Conservation (phyloP, 139 green algal species). For the Picocystis salinarum region DNA sequence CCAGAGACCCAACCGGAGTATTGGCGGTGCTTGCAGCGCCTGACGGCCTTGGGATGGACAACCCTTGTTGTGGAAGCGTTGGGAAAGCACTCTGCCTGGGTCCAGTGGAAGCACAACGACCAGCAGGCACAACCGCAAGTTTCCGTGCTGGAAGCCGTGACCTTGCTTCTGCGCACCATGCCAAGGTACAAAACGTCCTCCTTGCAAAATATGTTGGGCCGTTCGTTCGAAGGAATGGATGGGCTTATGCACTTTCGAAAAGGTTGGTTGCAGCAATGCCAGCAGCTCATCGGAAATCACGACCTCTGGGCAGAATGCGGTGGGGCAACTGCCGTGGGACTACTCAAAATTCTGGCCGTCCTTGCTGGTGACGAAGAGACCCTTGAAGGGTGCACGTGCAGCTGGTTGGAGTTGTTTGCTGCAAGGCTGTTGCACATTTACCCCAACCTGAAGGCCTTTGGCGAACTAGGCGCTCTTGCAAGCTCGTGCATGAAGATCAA, state of each 20-base stretch:
- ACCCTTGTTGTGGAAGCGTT: neutral
- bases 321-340: neutral
- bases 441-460: conserved; percentile 3
- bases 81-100: conserved; percentile 1
- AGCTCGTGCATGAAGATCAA: too few species aligned
- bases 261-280: neutral
- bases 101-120: neutral
- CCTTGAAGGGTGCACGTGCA: neutral
- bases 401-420: conserved; percentile 1
- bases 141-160: too few species aligned
- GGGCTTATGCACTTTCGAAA: conserved; percentile 1
- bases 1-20: conserved; percentile 2
- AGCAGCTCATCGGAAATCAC: neutral
- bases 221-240: neutral
- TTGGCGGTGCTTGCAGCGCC: neutral
- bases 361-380: neutral
- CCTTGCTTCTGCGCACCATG: neutral
- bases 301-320: conserved; percentile 1
- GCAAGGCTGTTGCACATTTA: conserved; percentile 1
- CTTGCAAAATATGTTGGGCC: neutral
- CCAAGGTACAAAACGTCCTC: neutral
- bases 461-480: too few species aligned
- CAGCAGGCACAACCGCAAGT: neutral
- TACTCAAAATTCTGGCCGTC: neutral
- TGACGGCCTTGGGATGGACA: neutral